A percentile compares a stretch with the other conserved stretches of the same genome.
These are phyloP conservation scores for Oryza brachyantha DNA, from an alignment of 176 grass and related monocot genomes.

Conservation along the genomic window DNA sequence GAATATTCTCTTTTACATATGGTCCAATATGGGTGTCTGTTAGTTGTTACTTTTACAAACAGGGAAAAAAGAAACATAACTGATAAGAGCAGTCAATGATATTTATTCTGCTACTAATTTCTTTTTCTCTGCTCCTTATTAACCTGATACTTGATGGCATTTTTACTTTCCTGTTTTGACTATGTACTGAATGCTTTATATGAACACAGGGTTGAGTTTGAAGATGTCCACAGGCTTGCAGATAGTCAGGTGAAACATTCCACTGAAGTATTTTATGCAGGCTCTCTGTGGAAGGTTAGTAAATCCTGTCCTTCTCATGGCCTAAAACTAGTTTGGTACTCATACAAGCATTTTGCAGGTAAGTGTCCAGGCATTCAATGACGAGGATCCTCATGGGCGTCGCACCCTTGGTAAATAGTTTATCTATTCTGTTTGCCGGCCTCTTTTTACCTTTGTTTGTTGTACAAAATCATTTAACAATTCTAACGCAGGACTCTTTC, in stretches of 20 bases:
- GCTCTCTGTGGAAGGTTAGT: constrained; percentile 93
- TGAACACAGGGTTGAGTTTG: constrained; percentile 78
- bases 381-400: constrained; percentile 96
- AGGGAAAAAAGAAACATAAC: background rate
- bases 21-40: background rate
- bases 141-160: constrained; percentile 9
- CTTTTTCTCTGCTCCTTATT: background rate
- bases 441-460: constrained; percentile 13
- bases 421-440: background rate
- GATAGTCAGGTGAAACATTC: constrained; percentile 97
- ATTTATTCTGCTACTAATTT: constrained; percentile 16
- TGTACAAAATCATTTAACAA: background rate
- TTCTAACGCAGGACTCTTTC: constrained; percentile 74
- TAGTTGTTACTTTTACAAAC: constrained; percentile 1
- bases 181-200: constrained; percentile 29
- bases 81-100: background rate
- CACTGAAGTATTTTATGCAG: constrained; percentile 91
- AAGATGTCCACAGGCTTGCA: constrained; percentile 87
- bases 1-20: background rate
- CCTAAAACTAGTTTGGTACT: constrained; percentile 14
- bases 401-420: constrained; percentile 82
- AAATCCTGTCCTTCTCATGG: constrained; percentile 22
- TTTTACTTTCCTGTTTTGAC: constrained; percentile 4
- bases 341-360: constrained; percentile 50
- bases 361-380: constrained; percentile 97